phyloP scores from a whole-genome alignment of 345 rosid genomes.

The Odontarrhena argentea region DNA sequence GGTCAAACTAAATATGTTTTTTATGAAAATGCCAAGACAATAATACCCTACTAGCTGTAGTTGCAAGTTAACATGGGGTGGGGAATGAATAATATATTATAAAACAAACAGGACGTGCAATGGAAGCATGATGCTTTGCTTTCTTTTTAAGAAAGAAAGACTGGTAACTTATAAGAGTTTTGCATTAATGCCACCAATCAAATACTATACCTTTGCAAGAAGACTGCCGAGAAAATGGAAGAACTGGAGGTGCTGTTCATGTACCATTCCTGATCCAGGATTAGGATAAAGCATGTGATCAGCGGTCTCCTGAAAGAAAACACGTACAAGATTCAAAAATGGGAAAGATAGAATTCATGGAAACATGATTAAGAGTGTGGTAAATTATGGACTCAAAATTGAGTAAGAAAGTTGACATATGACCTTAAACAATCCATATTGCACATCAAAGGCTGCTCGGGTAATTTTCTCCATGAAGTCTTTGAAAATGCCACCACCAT shows the following conservation, averaged over 20 bases:
- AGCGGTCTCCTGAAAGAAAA: conserved; percentile 72
- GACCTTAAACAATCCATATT: conserved; percentile 98
- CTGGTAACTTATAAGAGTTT: conserved; percentile 15
- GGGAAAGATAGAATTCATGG: not conserved
- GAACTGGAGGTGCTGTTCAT: conserved; percentile 96
- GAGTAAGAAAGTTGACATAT: conserved; percentile 10
- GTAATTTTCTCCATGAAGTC: conserved; percentile 99
- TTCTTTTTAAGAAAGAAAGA: conserved; percentile 7
- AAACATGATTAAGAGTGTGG: conserved; percentile 20
- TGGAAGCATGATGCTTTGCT: conserved; percentile 18
- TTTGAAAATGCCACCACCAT: conserved; percentile 99
- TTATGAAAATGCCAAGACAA: conserved; percentile 7
- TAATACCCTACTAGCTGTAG: conserved; percentile 1
- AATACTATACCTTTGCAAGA: conserved; percentile 70
- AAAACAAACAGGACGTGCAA: not conserved
- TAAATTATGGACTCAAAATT: conserved; percentile 17
- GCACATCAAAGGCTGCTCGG: conserved; percentile 96
- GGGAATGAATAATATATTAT: conserved; percentile 12
- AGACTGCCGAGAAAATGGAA: conserved; percentile 94
- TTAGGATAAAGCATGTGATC: conserved; percentile 97
- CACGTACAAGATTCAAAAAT: conserved; percentile 30
- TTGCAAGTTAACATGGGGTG: not conserved
- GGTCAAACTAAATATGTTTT: not conserved
- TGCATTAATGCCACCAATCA: conserved; percentile 16
- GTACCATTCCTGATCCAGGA: conserved; percentile 98